Conservation (phyloP, 1,284 basidiomycete species). For the Uromyces viciae-fabae region DNA sequence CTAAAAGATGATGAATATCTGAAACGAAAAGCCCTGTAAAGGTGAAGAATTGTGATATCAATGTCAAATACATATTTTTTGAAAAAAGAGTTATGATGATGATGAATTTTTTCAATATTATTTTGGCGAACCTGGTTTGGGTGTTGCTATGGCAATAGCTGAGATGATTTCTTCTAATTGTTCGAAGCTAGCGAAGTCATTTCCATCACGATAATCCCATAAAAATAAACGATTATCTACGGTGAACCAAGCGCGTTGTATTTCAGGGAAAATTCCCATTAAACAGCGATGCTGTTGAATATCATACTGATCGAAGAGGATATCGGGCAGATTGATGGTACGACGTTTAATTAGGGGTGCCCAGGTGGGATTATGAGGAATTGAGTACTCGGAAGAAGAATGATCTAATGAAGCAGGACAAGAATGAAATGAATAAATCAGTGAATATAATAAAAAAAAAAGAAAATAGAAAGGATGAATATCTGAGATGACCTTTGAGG, state of each 20-base stretch:
- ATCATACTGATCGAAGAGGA: constrained; percentile 73
- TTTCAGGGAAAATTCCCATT: constrained; percentile 89
- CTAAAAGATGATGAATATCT: constrained; percentile 80
- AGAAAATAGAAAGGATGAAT: background rate
- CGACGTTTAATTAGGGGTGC: constrained; percentile 74
- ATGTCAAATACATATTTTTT: constrained; percentile 63
- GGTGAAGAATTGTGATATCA: constrained; percentile 1
- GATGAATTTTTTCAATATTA: background rate
- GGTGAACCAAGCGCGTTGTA: constrained; percentile 91
- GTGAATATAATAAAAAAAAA: background rate
- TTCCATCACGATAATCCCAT: constrained; percentile 95
- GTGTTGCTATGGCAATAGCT: constrained; percentile 57
- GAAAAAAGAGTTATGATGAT: too few relatives aligned
- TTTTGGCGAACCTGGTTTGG: constrained; percentile 48
- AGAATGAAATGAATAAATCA: background rate
- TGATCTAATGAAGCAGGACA: constrained; percentile 36
- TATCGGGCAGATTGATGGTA: constrained; percentile 74
- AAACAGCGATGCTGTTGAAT: constrained; percentile 52
- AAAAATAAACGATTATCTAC: constrained; percentile 91
- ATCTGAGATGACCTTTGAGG: constrained; percentile 18
- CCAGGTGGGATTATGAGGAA: constrained; percentile 71
- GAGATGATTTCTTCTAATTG: constrained; percentile 88
- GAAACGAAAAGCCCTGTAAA: constrained; percentile 75
- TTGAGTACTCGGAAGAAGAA: constrained; percentile 61
- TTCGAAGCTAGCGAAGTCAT: constrained; percentile 80